Evolutionary conservation across 1,139 yeast species (phyloP).

Genomic region (Magnusiomyces ingens): DNA sequence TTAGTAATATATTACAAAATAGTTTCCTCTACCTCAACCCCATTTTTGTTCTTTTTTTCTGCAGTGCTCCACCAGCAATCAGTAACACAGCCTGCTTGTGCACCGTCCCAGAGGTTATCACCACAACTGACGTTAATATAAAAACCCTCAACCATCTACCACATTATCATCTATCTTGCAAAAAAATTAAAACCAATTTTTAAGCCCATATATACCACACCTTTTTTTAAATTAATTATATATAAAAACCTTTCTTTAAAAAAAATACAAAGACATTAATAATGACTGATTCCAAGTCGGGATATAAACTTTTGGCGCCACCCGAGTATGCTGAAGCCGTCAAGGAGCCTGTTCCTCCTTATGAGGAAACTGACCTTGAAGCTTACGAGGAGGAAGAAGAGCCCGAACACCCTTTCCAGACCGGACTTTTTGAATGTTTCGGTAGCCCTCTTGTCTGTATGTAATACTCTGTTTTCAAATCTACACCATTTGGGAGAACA

Average conservation of each 20-base stretch:
- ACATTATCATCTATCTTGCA: too few relatives aligned
- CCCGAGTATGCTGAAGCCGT: constrained; percentile 3
- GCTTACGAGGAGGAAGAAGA: not conserved
- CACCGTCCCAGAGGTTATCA: too few relatives aligned
- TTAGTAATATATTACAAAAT: too few relatives aligned
- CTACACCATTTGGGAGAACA: not conserved
- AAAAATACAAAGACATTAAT: not conserved
- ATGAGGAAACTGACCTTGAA: not conserved
- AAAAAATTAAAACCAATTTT: too few relatives aligned
- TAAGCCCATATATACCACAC: not conserved
- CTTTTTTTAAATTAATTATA: not conserved
- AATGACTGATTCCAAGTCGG: not conserved
- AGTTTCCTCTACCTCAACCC: too few relatives aligned
- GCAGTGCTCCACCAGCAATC: too few relatives aligned
- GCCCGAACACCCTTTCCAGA: not conserved
- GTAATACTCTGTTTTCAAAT: not conserved
- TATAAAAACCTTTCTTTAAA: not conserved
- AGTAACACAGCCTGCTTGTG: too few relatives aligned
- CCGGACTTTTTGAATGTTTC: not conserved
- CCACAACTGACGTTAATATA: too few relatives aligned
- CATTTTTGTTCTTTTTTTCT: too few relatives aligned
- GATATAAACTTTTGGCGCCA: constrained; percentile 1
- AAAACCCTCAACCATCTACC: too few relatives aligned
- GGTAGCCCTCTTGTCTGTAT: constrained; percentile 1
- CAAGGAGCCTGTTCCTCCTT: not conserved